A percentile compares a stretch with the other conserved stretches of the same genome.
phyloP scores from a whole-genome alignment of 345 rosid species.

The Brassica napus region Da-Ae NC_063438.1:2646001-2646500 shows the following conservation, averaged over 20 bases:
- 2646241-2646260: conserved; percentile 30
- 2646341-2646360: conserved; percentile 36
- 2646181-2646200: too few relatives aligned
- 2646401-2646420: conserved; percentile 6
- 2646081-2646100: neutral
- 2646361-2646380: conserved; percentile 42
- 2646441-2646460: neutral
- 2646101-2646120: neutral
- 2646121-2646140: neutral
- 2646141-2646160: neutral
- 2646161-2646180: too few relatives aligned
- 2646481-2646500: neutral
- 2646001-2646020: neutral
- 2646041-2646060: neutral
- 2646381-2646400: neutral
- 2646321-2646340: conserved; percentile 42
- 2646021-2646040: neutral
- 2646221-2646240: conserved; percentile 33
- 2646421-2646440: neutral
- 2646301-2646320: conserved; percentile 31
- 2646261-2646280: conserved; percentile 20
- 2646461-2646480: neutral
- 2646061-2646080: neutral
- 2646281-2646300: conserved; percentile 25
- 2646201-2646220: neutral